These are phyloP conservation scores for Candida jianshihensis DNA, from an alignment of 805 yeast genomes.

Conservation along the genomic window DNA sequence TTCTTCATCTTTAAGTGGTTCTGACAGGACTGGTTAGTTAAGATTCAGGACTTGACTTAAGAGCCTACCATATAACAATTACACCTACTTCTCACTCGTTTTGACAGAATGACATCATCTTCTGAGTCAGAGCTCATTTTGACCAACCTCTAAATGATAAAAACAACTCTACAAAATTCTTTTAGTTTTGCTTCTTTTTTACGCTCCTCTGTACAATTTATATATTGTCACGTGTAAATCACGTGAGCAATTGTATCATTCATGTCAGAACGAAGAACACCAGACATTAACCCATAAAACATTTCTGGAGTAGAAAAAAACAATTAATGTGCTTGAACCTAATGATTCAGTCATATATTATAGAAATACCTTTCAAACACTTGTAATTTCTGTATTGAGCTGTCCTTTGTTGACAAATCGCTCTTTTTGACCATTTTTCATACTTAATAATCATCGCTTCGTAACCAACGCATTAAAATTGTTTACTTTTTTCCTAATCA, in stretches of 20 bases:
- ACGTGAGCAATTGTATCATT: too few relatives aligned
- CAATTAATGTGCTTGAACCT: too few relatives aligned
- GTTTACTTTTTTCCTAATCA: conserved; percentile 21
- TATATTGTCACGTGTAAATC: too few relatives aligned
- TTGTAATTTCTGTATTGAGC: too few relatives aligned
- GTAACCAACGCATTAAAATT: conserved; percentile 11
- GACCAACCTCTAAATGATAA: too few relatives aligned
- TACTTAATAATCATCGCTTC: neutral
- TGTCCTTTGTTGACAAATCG: conserved; percentile 5
- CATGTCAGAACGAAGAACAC: too few relatives aligned
- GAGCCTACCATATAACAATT: neutral
- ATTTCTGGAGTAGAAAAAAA: too few relatives aligned
- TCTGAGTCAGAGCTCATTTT: conserved; percentile 27
- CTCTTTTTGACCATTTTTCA: neutral
- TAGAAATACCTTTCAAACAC: too few relatives aligned
- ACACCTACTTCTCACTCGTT: conserved; percentile 18
- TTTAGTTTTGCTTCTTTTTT: neutral
- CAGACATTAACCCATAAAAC: too few relatives aligned
- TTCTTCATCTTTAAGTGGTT: conserved; percentile 4
- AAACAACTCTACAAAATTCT: neutral
- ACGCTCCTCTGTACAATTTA: too few relatives aligned
- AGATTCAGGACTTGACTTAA: neutral
- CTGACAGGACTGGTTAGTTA: neutral
- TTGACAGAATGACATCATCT: conserved; percentile 24
- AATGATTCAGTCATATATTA: too few relatives aligned